Conservation (phyloP, 768 basidiomycete genomes). For the Artomyces pyxidatus region DNA sequence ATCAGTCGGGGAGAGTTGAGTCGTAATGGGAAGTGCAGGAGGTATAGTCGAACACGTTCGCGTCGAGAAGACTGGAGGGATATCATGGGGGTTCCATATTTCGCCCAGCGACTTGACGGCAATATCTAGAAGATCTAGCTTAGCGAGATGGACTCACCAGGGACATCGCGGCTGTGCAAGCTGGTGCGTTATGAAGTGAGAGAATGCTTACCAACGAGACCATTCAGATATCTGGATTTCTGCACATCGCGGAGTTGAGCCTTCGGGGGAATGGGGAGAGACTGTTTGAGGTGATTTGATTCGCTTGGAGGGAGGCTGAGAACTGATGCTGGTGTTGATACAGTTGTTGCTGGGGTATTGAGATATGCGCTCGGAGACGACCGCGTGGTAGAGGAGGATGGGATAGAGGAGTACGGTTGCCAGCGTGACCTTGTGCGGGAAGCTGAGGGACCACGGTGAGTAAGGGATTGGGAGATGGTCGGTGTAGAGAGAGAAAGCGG, state of each 20-base stretch:
- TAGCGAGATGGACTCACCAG: constrained; percentile 1
- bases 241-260: constrained; percentile 36
- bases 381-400: constrained; percentile 29
- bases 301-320: constrained; percentile 24
- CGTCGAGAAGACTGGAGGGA: constrained; percentile 48
- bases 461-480: constrained; percentile 38
- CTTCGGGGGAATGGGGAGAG: constrained; percentile 21
- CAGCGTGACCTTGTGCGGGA: constrained; percentile 64
- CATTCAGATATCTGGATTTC: constrained; percentile 56
- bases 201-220: constrained; percentile 56
- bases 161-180: constrained; percentile 2
- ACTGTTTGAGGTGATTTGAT: constrained; percentile 21
- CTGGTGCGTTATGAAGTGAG: constrained; percentile 2
- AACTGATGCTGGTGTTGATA: constrained; percentile 15
- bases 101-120: constrained; percentile 70
- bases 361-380: constrained; percentile 28
- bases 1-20: constrained; percentile 20
- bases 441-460: constrained; percentile 62
- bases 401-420: constrained; percentile 58
- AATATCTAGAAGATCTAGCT: constrained; percentile 45
- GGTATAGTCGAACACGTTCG: constrained; percentile 20
- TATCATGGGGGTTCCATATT: constrained; percentile 74
- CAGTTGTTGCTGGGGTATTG: constrained; percentile 15
- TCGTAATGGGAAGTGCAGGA: constrained; percentile 8
- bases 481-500: constrained; percentile 20